These are phyloP conservation scores for Russula brevipes DNA, from an alignment of 768 basidiomycete species.

Conservation along the genomic window DNA sequence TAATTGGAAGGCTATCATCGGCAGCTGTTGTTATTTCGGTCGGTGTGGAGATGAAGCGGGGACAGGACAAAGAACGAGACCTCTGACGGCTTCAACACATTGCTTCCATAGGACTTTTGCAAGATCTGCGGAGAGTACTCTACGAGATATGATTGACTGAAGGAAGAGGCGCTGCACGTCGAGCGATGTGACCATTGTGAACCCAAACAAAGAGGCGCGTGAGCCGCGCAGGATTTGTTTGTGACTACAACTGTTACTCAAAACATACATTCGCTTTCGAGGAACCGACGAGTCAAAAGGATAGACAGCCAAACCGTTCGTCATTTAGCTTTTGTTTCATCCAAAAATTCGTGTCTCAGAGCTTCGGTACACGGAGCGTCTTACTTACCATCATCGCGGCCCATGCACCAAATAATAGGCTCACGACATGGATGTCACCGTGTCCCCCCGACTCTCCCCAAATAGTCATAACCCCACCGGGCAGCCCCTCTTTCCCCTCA, in stretches of 20 bases:
- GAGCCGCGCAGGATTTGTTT: too few species aligned
- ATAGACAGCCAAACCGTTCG: background rate
- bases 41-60: background rate
- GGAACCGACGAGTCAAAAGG: background rate
- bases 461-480: constrained; percentile 64
- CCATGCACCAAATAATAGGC: constrained; percentile 77
- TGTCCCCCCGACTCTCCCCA: constrained; percentile 69
- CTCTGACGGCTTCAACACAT: constrained; percentile 61
- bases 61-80: constrained; percentile 34
- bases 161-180: constrained; percentile 76
- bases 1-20: constrained; percentile 47
- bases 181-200: constrained; percentile 42
- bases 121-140: constrained; percentile 57
- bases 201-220: background rate
- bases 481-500: constrained; percentile 68
- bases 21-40: constrained; percentile 38
- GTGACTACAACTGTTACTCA: too few species aligned
- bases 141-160: constrained; percentile 70
- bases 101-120: constrained; percentile 64
- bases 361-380: constrained; percentile 82
- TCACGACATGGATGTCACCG: constrained; percentile 80
- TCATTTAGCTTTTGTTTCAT: background rate
- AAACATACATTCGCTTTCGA: too few species aligned
- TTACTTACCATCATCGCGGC: constrained; percentile 98
- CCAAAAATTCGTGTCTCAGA: constrained; percentile 35